Evolutionary conservation across 2,329 filamentous ascomycete genomes (phyloP), one percentile per base, ranked within the genome.

Genomic region (Hansfordia pulvinata): DNA sequence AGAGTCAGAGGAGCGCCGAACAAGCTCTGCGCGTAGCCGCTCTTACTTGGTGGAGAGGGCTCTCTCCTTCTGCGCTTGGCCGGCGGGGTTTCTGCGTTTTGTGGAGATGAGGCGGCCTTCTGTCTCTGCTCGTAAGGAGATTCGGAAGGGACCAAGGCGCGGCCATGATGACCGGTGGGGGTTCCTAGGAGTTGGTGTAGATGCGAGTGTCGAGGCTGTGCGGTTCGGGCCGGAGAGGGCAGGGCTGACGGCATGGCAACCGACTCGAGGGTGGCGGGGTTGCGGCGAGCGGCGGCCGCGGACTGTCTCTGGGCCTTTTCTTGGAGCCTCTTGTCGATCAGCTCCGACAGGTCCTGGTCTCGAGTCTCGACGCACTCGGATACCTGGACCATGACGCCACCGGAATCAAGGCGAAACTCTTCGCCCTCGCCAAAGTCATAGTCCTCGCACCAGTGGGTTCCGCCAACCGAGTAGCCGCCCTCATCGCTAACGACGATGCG

Each of bases 401-500:
- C 77, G 26, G 75, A 69, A 39, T 93, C 84, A 27, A 94, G 58
- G 30, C 73, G 64, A 27, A 94, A 49, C 50, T 93, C 84, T 34
- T 93, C 82, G 5, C 85, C 86, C 32, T 90, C 80, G 18, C 69
- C 69, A 13, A 93, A 56, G n/a, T 69, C 65, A 19, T 64, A 66
- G 27, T 69, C 65, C 23, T 74, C 64, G 22, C 73, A 72, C 76
- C 81, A 90, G 52, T 93, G 83, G 17, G 74, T 71, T 47, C 93
- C 86, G 3, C 85, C 86, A 16, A 94, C 66, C 37, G 77, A 83
- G 46, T 86, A 83, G 0, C 80, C 73, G 3, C 69, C 60, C 24
- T 82, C 74, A 48, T 93, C 85, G 41, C 90, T 88, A 6, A 92
- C 81, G 82, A 94, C 92, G 32, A 90, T 61, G 4, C 83, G 74